Evolutionary conservation across 108 stramenopile species (phyloP), one percentile per base, ranked within the genome.

Genomic region (Craspedostauros australis): DNA sequence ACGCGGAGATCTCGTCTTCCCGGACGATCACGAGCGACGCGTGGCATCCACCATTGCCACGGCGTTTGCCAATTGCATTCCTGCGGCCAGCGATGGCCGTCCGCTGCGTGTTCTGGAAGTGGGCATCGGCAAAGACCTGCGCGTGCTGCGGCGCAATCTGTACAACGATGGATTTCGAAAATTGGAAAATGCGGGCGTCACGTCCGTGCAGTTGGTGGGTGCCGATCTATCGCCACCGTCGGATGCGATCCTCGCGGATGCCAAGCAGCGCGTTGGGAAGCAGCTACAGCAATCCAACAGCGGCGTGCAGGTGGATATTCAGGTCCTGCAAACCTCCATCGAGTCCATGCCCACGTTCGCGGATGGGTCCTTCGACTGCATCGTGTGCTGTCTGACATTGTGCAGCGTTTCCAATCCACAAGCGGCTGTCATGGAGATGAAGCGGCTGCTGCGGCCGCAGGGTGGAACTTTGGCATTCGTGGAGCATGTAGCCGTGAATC

Each of bases 381-480:
- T 80, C 14, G 14, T 73, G 9, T 80, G 72, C 30, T 67, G 53
- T 3, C 45, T 76, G 9, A 65, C 63, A 2, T 39, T 80, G 3
- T 80, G 79, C 46, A 73, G 71, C 42, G 88, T 91, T 22, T 39
- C 64, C 19, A 73, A 84, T 45, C 82, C 74, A 34, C 36, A 51
- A 16, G 46, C 39, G n/a, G 77, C 85, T 0, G 18, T 91, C 26
- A 46, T 44, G 5, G 84, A 84, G 50, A 91, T 91, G 40, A 71
- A 66, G 21, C 79, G 84, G 8, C 39, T 86, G 11, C 26, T 91
- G 16, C 61, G 73, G 49, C 68, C 77, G 0, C 45, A 47, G 24
- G 75, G 74, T 0, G 88, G 84, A 1, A 73, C 67, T 20, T 86
- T 82, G 47, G 66, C 81, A n/a, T 91, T 77, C 46, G 73, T 84